phyloP scores from a whole-genome alignment of 2,329 filamentous ascomycete genomes.

The Tolypocladium inflatum region DNA sequence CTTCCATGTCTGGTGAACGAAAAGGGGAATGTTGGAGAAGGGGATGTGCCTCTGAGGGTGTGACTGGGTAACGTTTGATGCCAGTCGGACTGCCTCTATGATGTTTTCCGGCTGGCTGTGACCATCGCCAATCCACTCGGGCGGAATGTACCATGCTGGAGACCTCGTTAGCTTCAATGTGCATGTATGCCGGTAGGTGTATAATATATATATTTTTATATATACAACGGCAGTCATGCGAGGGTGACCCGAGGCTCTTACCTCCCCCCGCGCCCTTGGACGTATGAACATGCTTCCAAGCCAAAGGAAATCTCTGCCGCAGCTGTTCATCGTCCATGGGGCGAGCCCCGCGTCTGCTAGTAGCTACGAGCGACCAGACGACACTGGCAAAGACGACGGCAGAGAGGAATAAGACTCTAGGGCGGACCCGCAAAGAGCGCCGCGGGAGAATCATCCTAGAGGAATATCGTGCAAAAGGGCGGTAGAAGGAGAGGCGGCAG shows the following conservation, averaged over 20 bases:
- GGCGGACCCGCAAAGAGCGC: neutral
- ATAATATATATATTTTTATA: neutral
- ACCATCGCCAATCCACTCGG: neutral
- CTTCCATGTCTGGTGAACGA: neutral
- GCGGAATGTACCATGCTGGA: neutral
- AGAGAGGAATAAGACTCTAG: neutral
- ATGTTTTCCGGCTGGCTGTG: neutral
- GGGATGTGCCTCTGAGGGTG: neutral
- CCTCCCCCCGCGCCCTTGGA: neutral
- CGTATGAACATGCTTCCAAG: neutral
- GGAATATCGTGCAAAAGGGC: neutral
- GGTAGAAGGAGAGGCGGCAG: neutral
- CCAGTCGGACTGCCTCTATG: neutral
- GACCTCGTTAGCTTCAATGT: neutral
- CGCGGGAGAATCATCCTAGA: neutral
- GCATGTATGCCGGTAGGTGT: neutral
- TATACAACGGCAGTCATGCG: neutral
- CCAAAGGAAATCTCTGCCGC: neutral
- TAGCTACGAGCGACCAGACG: neutral
- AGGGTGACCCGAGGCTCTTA: neutral
- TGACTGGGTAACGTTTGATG: neutral
- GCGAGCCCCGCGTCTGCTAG: neutral
- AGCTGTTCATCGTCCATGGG: neutral
- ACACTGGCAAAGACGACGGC: neutral
- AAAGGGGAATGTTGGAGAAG: neutral